Conservation (phyloP, 768 basidiomycete species). For the Pisolithus tinctorius region DNA sequence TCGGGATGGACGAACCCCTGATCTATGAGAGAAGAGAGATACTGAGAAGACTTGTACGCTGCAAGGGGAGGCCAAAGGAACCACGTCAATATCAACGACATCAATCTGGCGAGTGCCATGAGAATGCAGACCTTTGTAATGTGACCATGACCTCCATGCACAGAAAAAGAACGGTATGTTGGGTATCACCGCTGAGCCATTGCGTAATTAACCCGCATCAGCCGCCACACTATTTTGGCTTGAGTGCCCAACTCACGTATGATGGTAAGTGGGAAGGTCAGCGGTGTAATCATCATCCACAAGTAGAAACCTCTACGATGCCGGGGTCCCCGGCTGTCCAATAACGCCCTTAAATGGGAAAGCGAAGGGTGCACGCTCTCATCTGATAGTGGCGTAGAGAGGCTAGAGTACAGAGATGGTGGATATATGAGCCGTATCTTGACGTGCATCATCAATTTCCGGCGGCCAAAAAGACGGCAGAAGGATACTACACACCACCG, state of each 20-base stretch:
- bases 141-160: slow-evolving; percentile 79
- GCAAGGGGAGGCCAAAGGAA: slow-evolving; percentile 1
- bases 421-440: slow-evolving; percentile 48
- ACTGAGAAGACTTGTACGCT: slow-evolving; percentile 69
- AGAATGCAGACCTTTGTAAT: slow-evolving; percentile 57
- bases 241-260: slow-evolving; percentile 50
- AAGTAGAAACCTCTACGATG: slow-evolving; percentile 61
- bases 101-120: not conserved
- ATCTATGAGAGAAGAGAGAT: slow-evolving; percentile 55
- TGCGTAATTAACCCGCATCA: not conserved
- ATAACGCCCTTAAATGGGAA: slow-evolving; percentile 44
- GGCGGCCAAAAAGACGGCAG: too few species aligned
- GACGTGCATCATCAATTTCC: not conserved
- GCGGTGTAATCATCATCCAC: slow-evolving; percentile 61
- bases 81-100: not conserved
- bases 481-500: not conserved
- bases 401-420: slow-evolving; percentile 48
- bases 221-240: not conserved
- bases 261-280: slow-evolving; percentile 71
- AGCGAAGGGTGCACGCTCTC: slow-evolving; percentile 26
- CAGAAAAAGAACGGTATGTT: slow-evolving; percentile 86
- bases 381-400: slow-evolving; percentile 22
- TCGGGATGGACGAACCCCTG: slow-evolving; percentile 50
- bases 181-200: slow-evolving; percentile 63
- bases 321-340: slow-evolving; percentile 49